Percentiles rank a stretch among this genome's conserved stretches.
These are phyloP conservation scores for Volvox reticuliferus DNA, from an alignment of 139 green algal genomes.

Conservation along the genomic window DNA sequence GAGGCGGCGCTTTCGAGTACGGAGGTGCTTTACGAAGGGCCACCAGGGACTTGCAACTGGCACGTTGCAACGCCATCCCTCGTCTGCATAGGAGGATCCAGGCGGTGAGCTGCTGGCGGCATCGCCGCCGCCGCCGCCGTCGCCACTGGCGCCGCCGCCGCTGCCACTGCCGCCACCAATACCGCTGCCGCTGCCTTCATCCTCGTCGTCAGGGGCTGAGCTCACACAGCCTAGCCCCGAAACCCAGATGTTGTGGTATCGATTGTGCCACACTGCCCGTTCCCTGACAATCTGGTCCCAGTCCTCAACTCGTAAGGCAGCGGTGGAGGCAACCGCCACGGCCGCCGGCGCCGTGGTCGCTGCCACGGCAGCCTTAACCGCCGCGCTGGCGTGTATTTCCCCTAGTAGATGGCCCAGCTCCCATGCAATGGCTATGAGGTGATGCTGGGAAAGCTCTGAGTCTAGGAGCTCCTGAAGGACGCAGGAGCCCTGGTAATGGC, in stretches of 20 bases:
- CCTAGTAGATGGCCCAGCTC: neutral
- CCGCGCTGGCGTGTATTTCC: neutral
- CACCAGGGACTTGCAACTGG: slow-evolving; percentile 11
- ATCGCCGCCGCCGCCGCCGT: neutral
- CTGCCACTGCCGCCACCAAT: neutral
- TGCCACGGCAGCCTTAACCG: neutral
- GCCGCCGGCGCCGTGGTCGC: neutral
- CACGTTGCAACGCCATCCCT: neutral
- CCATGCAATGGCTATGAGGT: neutral
- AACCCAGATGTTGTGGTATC: slow-evolving; percentile 17
- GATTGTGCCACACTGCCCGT: slow-evolving; percentile 34
- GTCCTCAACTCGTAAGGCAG: neutral
- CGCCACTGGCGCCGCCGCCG: neutral
- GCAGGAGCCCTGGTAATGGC: neutral
- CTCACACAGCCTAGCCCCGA: slow-evolving; percentile 23
- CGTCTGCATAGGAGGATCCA: neutral
- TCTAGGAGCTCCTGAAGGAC: slow-evolving; percentile 20
- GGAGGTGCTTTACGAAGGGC: slow-evolving; percentile 34
- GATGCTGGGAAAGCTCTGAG: neutral
- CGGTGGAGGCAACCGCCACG: neutral
- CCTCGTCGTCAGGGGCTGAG: neutral
- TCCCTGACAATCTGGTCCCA: neutral
- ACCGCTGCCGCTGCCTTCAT: neutral
- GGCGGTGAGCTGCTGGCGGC: neutral
- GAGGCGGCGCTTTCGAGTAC: neutral